phyloP scores from a whole-genome alignment of 2,329 filamentous ascomycete species.

The Biscogniauxia mediterranea region DNA sequence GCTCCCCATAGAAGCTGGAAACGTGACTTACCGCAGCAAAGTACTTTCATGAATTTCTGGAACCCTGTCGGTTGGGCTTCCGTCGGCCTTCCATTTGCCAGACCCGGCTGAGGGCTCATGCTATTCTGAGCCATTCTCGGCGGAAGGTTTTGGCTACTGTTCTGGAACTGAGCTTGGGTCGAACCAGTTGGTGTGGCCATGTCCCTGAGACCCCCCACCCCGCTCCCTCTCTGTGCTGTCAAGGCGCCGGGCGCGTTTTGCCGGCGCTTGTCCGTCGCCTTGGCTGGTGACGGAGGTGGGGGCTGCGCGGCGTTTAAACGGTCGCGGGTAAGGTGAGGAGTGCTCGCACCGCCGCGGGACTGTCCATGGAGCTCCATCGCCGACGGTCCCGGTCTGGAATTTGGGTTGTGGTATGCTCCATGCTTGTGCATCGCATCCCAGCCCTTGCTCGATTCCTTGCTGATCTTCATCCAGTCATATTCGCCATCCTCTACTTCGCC shows the following conservation, averaged over 20 bases:
- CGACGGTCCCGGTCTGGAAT: conserved; percentile 75
- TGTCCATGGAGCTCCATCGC: conserved; percentile 80
- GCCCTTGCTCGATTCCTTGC: conserved; percentile 77
- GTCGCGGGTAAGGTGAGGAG: conserved; percentile 71
- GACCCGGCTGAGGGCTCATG: conserved; percentile 55
- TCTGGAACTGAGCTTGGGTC: conserved; percentile 94
- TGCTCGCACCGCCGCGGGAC: conserved; percentile 63
- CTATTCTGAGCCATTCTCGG: conserved; percentile 60
- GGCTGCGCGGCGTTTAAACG: conserved; percentile 94
- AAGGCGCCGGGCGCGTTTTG: conserved; percentile 75
- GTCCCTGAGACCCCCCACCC: conserved; percentile 70
- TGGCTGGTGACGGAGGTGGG: conserved; percentile 82
- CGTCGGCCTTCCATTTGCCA: conserved; percentile 53
- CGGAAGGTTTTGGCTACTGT: conserved; percentile 85
- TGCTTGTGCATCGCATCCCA: conserved; percentile 81
- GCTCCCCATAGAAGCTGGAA: background rate
- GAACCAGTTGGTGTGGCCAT: conserved; percentile 83
- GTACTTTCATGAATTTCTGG: conserved; percentile 88
- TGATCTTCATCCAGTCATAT: conserved; percentile 99
- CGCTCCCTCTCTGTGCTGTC: conserved; percentile 74
- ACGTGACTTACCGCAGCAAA: conserved; percentile 78
- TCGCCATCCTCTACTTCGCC: conserved; percentile 96
- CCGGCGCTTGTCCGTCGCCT: conserved; percentile 76
- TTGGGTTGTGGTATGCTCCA: conserved; percentile 69
- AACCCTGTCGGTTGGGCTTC: conserved; percentile 78